Evolutionary conservation across 192 early-diverging fungal species (phyloP), one percentile per base, ranked within the genome.

Genomic region (Chytriomyces confervae): DNA sequence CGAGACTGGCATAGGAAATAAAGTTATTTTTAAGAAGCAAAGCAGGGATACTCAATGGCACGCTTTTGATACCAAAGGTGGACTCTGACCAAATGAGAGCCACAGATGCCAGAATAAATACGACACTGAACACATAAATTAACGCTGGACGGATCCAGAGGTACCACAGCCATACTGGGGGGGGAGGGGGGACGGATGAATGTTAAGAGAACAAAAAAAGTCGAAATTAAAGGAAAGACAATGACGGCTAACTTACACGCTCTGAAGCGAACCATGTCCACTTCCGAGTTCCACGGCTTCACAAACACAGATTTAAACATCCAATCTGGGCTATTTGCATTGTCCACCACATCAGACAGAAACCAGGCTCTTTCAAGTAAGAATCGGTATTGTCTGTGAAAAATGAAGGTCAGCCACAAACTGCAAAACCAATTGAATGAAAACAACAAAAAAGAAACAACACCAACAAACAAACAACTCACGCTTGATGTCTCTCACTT

Each of bases 41-140:
- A 29, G 85, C 89, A 62, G 96, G 92, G 65, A 94, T 88, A 6
- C 93, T 95, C 51, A 97, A 77, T 6, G 87, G 84, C 43, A 78
- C 62, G 44, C 45, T 61, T 61, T 75, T 68, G 50, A 88, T 72
- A 69, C 95, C 94, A 78, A 97, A 97, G 0, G 94, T 96, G 46
- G 95, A 86, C 82, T 98, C 97, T 5, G 95, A 97, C 97, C 97
- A 98, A 43, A 98, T 83, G 45, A 98, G 85, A 29, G 88, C 82
- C 1, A 89, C 68, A 29, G 95, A 94, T 44, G 92, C 77, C 23
- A 87, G 16, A 0, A 89, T 86, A 61, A 86, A 92, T 0, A 91
- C 62, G 8, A 93, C 81, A 6, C 92, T 81, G 27, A 93, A 71
- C 0, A 75, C 68, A 10, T 91, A 90, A 69, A 88, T 87, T 6